Percentiles rank a stretch among this genome's conserved stretches.
Evolutionary conservation across 768 basidiomycete species (phyloP).

Genomic region (Cystofilobasidium macerans): DNA sequence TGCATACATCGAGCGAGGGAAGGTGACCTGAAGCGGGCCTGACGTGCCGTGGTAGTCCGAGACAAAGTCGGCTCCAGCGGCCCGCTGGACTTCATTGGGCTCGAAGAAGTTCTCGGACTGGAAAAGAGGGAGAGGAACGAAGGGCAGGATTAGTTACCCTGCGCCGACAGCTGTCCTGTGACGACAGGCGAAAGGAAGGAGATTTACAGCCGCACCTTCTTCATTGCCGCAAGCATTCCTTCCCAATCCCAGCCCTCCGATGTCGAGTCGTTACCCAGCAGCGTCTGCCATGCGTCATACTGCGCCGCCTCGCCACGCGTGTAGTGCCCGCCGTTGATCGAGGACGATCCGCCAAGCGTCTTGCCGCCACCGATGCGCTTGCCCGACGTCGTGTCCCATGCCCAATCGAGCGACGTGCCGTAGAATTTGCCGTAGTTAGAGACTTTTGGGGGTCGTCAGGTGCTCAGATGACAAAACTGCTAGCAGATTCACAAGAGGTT

Average conservation of each 20-base stretch:
- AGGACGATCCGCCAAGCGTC: slow-evolving; percentile 43
- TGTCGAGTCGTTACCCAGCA: slow-evolving; percentile 37
- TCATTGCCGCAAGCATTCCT: slow-evolving; percentile 38
- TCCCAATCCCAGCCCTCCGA: slow-evolving; percentile 41
- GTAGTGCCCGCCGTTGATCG: slow-evolving; percentile 46
- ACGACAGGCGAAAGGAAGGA: too few species aligned
- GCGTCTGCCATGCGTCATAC: slow-evolving; percentile 42
- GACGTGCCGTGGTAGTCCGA: slow-evolving; percentile 46
- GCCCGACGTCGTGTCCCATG: slow-evolving; percentile 39
- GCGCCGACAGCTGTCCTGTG: too few species aligned
- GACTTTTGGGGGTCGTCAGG: neutral
- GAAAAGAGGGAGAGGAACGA: neutral
- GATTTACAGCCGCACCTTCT: slow-evolving; percentile 30
- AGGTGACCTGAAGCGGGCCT: slow-evolving; percentile 50
- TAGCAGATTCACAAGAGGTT: neutral
- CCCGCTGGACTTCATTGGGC: slow-evolving; percentile 28
- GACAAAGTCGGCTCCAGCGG: slow-evolving; percentile 39
- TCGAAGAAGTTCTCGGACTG: slow-evolving; percentile 30
- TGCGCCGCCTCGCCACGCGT: slow-evolving; percentile 44
- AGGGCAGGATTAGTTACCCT: neutral
- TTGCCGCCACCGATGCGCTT: slow-evolving; percentile 30
- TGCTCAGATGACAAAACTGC: too few species aligned
- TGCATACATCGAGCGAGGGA: slow-evolving; percentile 45
- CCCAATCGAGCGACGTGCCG: slow-evolving; percentile 43
- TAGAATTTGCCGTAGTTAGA: slow-evolving; percentile 9